Percentiles rank a stretch among this genome's conserved stretches.
Conservation (phyloP, 306 rosid species). For the Malus fusca region DNA sequence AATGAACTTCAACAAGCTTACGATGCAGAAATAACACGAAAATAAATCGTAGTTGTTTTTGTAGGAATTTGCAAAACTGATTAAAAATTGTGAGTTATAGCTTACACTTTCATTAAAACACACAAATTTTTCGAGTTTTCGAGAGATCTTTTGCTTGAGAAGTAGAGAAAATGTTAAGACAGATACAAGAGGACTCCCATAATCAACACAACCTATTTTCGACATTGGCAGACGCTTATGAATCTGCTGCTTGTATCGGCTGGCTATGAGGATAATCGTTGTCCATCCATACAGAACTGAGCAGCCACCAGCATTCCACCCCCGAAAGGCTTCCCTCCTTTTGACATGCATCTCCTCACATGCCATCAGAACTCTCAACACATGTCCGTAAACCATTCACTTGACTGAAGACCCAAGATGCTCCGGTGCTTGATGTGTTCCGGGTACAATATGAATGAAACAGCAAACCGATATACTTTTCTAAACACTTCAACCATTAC, state of each 20-base stretch:
- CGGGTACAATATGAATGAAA: slow-evolving; percentile 8
- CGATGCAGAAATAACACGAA: too few species aligned
- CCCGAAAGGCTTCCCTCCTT: neutral
- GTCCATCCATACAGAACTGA: slow-evolving; percentile 17
- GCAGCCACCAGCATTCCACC: slow-evolving; percentile 9
- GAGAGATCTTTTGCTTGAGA: neutral
- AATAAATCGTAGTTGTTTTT: too few species aligned
- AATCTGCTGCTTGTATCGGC: neutral
- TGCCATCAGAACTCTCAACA: slow-evolving; percentile 3
- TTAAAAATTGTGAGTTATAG: neutral
- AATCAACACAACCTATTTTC: neutral
- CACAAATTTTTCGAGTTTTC: neutral
- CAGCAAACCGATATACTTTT: neutral
- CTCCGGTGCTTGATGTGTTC: neutral
- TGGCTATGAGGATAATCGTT: slow-evolving; percentile 4
- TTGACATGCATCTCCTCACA: slow-evolving; percentile 17
- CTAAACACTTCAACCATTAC: slow-evolving; percentile 14
- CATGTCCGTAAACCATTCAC: slow-evolving; percentile 18
- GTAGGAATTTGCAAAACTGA: neutral
- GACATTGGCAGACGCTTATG: neutral
- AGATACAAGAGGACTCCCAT: neutral
- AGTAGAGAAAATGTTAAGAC: neutral
- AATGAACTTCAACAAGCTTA: neutral
- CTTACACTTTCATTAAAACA: neutral
- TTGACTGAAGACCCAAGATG: slow-evolving; percentile 17